Base-by-base conservation (phyloP, 768 basidiomycete genomes). In the Boletus tylopilopsis region DNA sequence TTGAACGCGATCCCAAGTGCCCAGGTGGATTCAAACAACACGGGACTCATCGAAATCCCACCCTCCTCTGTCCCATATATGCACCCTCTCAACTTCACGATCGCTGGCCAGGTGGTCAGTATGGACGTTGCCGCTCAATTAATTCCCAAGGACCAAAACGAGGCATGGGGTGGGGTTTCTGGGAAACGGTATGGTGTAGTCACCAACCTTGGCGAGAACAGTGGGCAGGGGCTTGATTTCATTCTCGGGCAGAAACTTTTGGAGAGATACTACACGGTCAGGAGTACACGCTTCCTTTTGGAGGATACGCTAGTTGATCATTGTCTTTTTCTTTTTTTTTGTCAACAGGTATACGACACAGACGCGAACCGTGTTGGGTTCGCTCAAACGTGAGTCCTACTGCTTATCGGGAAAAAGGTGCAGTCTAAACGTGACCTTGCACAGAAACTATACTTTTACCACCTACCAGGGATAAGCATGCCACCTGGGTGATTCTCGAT, bases 71-170 rank as follows among this genome's bases (percentile, higher is more conserved):
- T 64, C 22, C 3, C 42, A 1, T 22, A 1, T 7, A 64, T 64
- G 55, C 34, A 52, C 2, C 42, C 49, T 16, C 54, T 64, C 43
- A 15, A 40, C 24, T 60, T 64, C 35, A 23, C 5, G 5, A 55
- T 64, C 19, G 49, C 25, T 18, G 50, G 23, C 4, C 13, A 5
- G n/a, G 22, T 25, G 5, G 48, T 61, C 16, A 40, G 12, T n/a
- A 27, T 64, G 56, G 54, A 64, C 29, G 50, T 58, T n/a, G 48
- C 56, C 10, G 56, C 59, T 12, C 59, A 64, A 16, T 36, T 63
- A 0, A 15, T 63, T n/a, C 62, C 59, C 3, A 24, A 39, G 6
- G 18, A 45, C 30, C 46, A 61, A 36, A 64, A 62, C 42, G 24
- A 6, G 0, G 44, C 42, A 8, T 59, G 39, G 56, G 59, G 56